phyloP scores from a whole-genome alignment of 164 flowering plant genomes.

The Euptelea pleiosperma region DNA sequence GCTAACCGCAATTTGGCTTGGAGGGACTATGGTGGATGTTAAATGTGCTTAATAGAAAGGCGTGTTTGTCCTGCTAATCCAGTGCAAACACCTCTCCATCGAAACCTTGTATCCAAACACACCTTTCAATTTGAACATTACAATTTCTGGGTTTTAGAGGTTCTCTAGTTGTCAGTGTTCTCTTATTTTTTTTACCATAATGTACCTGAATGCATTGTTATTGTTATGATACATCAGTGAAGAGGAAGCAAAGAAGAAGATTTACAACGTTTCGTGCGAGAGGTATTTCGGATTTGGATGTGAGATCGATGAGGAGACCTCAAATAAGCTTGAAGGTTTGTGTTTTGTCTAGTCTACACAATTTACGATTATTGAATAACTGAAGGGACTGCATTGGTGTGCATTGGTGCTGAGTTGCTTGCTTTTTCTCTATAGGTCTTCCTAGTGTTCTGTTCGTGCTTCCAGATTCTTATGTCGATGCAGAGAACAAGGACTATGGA shows the following conservation, averaged over 20 bases:
- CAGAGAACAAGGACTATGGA: slow-evolving; percentile 90
- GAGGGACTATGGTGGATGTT: no score
- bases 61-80: no score
- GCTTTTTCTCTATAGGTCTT: slow-evolving; percentile 42
- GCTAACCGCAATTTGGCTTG: no score
- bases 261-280: slow-evolving; percentile 91
- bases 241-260: slow-evolving; percentile 90
- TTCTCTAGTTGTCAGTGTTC: no score
- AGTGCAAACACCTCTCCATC: no score
- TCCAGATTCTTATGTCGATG: slow-evolving; percentile 94
- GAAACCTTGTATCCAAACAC: no score
- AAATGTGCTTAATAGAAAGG: no score
- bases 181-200: background rate
- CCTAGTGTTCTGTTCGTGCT: slow-evolving; percentile 98
- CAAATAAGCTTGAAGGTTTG: slow-evolving; percentile 89
- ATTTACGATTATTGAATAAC: background rate
- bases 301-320: slow-evolving; percentile 92
- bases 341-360: background rate
- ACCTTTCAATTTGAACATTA: no score
- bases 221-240: slow-evolving; percentile 40
- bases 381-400: background rate
- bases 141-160: no score
- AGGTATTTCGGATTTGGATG: slow-evolving; percentile 97
- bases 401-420: background rate
- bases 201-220: no score